These are phyloP conservation scores for Tolypocladium capitatum DNA, from an alignment of 2,329 filamentous ascomycete genomes.

Conservation along the genomic window DNA sequence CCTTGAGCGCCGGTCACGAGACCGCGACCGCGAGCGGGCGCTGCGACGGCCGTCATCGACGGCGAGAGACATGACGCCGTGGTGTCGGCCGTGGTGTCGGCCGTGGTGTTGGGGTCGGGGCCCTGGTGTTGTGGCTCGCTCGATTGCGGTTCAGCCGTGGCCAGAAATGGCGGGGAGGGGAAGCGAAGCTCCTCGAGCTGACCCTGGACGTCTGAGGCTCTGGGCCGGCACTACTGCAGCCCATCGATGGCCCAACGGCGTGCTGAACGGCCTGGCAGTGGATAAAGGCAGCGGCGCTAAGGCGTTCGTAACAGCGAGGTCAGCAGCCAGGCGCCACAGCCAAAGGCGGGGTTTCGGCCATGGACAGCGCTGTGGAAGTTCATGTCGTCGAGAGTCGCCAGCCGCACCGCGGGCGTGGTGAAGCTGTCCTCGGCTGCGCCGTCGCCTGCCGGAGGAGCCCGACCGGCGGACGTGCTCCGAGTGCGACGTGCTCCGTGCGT, in stretches of 20 bases:
- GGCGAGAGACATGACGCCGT: conserved; percentile 33
- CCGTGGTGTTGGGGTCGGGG: not conserved
- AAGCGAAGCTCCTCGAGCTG: not conserved
- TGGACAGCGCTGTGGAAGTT: no score
- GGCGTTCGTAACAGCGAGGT: not conserved
- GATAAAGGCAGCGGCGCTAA: no score
- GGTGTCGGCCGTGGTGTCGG: no score
- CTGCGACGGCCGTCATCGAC: conserved; percentile 31
- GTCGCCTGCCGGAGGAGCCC: no score
- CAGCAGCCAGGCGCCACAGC: not conserved
- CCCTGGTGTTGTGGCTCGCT: not conserved
- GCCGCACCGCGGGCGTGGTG: no score
- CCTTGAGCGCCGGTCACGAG: conserved; percentile 21
- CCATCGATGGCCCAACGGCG: not conserved
- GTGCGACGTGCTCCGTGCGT: no score
- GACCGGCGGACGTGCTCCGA: no score
- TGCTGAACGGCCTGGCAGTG: no score
- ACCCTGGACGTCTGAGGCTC: not conserved
- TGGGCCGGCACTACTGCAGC: not conserved
- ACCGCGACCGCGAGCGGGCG: conserved; percentile 34
- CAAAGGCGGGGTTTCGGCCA: not conserved
- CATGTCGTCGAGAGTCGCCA: no score
- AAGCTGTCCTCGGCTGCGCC: no score
- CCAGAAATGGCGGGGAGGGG: not conserved
- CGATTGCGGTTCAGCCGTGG: not conserved